These are phyloP conservation scores for Bacidia rubella DNA, from an alignment of 495 filamentous ascomycete genomes.

Conservation along the genomic window DNA sequence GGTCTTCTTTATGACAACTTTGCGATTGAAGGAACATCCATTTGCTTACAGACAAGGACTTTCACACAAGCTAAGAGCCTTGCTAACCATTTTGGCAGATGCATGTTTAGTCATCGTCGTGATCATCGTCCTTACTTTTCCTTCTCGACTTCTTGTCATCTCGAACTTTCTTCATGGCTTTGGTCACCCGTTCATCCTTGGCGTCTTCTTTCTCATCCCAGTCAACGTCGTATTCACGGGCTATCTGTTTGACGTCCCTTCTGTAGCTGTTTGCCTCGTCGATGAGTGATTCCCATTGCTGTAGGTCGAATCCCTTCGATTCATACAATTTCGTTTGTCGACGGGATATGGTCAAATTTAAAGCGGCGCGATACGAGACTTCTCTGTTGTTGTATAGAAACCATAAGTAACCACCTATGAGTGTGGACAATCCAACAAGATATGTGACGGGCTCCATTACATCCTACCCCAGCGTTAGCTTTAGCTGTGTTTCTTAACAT, in stretches of 20 bases:
- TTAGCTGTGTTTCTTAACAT: conserved; percentile 30
- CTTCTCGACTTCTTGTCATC: conserved; percentile 36
- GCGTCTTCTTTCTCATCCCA: conserved; percentile 80
- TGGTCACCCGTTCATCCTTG: conserved; percentile 56
- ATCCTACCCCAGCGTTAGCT: neutral
- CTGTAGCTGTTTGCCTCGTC: conserved; percentile 69
- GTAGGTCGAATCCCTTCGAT: conserved; percentile 56
- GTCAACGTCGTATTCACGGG: conserved; percentile 83
- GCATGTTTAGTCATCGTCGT: conserved; percentile 22
- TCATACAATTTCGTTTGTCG: conserved; percentile 70
- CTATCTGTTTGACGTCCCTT: conserved; percentile 67
- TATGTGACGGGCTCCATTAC: conserved; percentile 31
- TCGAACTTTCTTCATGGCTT: conserved; percentile 52
- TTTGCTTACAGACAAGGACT: too few relatives aligned
- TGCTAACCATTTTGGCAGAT: too few relatives aligned
- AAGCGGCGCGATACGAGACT: conserved; percentile 68
- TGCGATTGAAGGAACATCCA: too few relatives aligned
- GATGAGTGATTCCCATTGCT: conserved; percentile 65
- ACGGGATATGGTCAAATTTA: conserved; percentile 71
- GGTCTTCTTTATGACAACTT: too few relatives aligned
- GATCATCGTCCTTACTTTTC: conserved; percentile 31
- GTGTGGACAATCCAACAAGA: conserved; percentile 63
- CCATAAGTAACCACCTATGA: conserved; percentile 86
- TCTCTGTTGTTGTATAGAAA: conserved; percentile 89
- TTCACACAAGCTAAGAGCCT: too few relatives aligned